A percentile compares a stretch with the other conserved stretches of the same genome.
phyloP scores from a whole-genome alignment of 2,329 filamentous ascomycete genomes.

The Juglanconis sp. region DNA sequence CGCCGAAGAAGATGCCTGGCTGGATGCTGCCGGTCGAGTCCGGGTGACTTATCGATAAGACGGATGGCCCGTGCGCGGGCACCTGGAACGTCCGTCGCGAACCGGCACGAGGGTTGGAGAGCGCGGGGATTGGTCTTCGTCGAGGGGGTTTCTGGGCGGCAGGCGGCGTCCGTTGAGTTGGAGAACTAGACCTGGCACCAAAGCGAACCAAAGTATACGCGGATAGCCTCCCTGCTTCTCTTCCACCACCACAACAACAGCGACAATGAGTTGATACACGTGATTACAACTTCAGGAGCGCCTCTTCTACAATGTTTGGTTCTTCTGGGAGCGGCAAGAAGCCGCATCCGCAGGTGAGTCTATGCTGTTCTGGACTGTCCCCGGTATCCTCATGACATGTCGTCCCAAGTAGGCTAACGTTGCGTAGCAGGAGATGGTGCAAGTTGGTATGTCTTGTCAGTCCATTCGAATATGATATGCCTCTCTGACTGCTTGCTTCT shows the following conservation, averaged over 20 bases:
- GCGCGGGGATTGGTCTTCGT: not conserved
- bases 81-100: not conserved
- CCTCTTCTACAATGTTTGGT: conserved; percentile 52
- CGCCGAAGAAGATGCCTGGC: too few species aligned
- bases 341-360: conserved; percentile 65
- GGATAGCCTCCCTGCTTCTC: not conserved
- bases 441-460: conserved; percentile 73
- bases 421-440: conserved; percentile 87
- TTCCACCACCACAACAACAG: conserved; percentile 1
- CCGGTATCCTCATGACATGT: conserved; percentile 13
- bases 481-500: conserved; percentile 26
- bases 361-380: conserved; percentile 15
- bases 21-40: too few species aligned
- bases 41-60: conserved; percentile 1
- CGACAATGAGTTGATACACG: conserved; percentile 15
- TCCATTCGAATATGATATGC: conserved; percentile 18
- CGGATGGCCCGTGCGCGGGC: not conserved
- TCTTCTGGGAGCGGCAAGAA: conserved; percentile 67
- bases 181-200: too few species aligned
- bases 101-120: not conserved
- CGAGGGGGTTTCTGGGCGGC: not conserved
- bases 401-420: conserved; percentile 29
- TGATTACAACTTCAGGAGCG: not conserved
- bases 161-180: not conserved
- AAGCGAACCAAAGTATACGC: too few species aligned